A percentile compares a stretch with the other conserved stretches of the same genome.
phyloP scores from a whole-genome alignment of 2,329 filamentous ascomycete species.

The Cytospora paraplurivora region DNA sequence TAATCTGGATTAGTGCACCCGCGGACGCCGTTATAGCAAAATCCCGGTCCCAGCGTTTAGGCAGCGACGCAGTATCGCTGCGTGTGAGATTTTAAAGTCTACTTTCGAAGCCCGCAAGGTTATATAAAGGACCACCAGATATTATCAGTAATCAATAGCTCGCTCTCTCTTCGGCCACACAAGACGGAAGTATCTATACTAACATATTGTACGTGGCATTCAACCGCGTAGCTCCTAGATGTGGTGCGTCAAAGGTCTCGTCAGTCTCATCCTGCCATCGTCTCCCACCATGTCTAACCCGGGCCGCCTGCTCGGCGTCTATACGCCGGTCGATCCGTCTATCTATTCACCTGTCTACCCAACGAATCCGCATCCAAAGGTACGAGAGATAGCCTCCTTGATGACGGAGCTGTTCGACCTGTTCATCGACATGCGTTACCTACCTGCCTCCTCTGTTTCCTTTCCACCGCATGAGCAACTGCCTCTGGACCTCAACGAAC shows the following conservation, averaged over 20 bases:
- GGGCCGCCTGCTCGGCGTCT: background rate
- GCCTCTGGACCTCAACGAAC: background rate
- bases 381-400: background rate
- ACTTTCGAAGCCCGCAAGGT: too few species aligned
- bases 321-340: background rate
- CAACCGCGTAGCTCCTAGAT: background rate
- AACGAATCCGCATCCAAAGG: background rate
- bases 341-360: background rate
- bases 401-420: background rate
- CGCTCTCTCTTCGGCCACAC: too few species aligned
- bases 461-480: background rate
- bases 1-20: too few species aligned
- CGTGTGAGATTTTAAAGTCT: too few species aligned
- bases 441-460: background rate
- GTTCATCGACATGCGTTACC: background rate
- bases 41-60: too few species aligned
- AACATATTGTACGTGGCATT: background rate
- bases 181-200: background rate
- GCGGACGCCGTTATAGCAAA: too few species aligned
- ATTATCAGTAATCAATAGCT: too few species aligned
- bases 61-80: too few species aligned
- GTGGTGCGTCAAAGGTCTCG: background rate
- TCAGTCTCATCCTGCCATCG: background rate
- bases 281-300: background rate
- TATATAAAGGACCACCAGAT: too few species aligned